Evolutionary conservation across 140 eudicot species (phyloP).

Genomic region (Oenanthe javanica): DNA sequence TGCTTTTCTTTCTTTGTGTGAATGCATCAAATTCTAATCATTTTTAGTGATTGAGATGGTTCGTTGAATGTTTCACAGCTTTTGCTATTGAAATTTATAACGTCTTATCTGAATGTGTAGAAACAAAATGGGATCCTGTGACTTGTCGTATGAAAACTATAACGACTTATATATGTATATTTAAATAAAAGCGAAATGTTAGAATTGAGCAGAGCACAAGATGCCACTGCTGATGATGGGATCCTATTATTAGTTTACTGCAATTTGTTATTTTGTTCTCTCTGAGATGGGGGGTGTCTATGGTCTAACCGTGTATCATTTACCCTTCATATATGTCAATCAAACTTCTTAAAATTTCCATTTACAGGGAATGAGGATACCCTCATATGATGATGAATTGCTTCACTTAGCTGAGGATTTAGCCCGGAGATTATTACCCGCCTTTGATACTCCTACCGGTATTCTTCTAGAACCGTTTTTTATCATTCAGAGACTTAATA

Average conservation of each 20-base stretch:
- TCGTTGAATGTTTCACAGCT: neutral
- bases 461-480: neutral
- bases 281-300: neutral
- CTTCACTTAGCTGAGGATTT: constrained; percentile 92
- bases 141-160: neutral
- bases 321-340: neutral
- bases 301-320: neutral
- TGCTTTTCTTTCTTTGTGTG: neutral
- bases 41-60: neutral
- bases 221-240: neutral
- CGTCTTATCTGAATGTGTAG: neutral
- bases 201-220: neutral
- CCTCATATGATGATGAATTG: constrained; percentile 77
- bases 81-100: neutral
- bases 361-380: constrained; percentile 86
- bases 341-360: neutral
- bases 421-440: constrained; percentile 84
- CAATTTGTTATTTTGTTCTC: neutral
- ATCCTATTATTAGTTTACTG: neutral
- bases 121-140: neutral
- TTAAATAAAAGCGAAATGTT: neutral
- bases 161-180: neutral
- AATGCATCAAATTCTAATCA: neutral
- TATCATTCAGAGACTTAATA: neutral
- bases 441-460: constrained; percentile 99